Evolutionary conservation across 2,329 filamentous ascomycete genomes (phyloP), one percentile per base, ranked within the genome.

Genomic region (Colletotrichum tanaceti): DNA sequence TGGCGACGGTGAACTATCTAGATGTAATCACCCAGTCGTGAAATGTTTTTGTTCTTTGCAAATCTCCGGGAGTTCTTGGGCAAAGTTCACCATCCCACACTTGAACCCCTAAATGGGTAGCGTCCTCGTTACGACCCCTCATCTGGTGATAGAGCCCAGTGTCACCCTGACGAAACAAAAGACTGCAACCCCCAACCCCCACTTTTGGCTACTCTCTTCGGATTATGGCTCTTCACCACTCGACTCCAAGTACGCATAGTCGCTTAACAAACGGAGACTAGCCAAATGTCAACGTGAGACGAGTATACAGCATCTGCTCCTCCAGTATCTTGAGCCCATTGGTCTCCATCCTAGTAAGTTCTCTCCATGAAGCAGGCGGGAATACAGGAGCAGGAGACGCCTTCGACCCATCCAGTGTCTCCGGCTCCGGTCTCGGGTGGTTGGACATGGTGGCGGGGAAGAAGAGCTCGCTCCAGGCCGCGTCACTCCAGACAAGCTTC

Each of bases 251-350:
- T 35, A 84, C 75, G 64, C 77, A 81, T 7, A 84, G 68, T 63
- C 77, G 79, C 44, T 77, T 78, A 28, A 80, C 71, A 68, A 77
- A 63, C 22, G 79, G 75, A 20, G 79, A 80, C 84, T 87, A 86
- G 1, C 85, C 87, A 73, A 90, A 87, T 5, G 84, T 80, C 72
- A 90, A 71, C 18, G 83, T 87, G 10, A 88, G 72, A 18, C 87
- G 80, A 57, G 86, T 75, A 70, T 84, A 88, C 16, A 84, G 61
- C 55, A 89, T 72, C 4, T 84, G 77, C 70, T 85, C 81, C 71
- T 89, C 85, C 5, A 89, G 74, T 50, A 80, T 79, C 62, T 78
- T 78, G n/a, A 88, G 70, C 20, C 79, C 77, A 14, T 83, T 79
- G 0, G 74, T 67, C 14, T 76, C 76, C 60, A 81, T 74, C 5